These are phyloP conservation scores for Venturia aucupariae DNA, from an alignment of 2,329 filamentous ascomycete genomes.

Conservation along the genomic window DNA sequence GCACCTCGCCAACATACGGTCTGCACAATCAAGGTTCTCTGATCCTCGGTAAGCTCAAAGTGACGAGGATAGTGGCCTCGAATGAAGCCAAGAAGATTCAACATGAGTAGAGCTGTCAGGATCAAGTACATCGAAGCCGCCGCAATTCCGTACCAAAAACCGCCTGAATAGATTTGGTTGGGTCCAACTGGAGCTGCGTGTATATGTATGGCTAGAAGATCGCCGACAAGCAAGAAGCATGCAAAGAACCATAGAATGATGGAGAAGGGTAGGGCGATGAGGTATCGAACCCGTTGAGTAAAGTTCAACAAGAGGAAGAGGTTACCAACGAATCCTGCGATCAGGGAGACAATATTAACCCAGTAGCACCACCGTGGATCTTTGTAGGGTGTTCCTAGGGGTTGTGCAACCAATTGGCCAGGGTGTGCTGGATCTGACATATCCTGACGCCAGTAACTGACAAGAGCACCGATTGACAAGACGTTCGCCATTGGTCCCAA, in stretches of 20 bases:
- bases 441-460: conserved; percentile 10
- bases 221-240: conserved; percentile 5
- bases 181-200: conserved; percentile 1
- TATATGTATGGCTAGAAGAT: conserved; percentile 9
- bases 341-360: conserved; percentile 12
- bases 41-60: conserved; percentile 12
- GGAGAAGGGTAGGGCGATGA: conserved; percentile 6
- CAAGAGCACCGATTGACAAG: conserved; percentile 9
- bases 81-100: conserved; percentile 11
- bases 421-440: conserved; percentile 27
- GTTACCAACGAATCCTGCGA: conserved; percentile 13
- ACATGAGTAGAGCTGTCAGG: not conserved
- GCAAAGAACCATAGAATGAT: conserved; percentile 12
- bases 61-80: conserved; percentile 13
- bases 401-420: conserved; percentile 40
- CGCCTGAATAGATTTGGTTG: not conserved
- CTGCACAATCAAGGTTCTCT: conserved; percentile 13
- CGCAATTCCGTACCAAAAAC: conserved; percentile 13
- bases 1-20: not conserved
- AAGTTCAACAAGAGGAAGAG: conserved; percentile 13
- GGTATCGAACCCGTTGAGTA: conserved; percentile 11
- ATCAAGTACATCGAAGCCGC: conserved; percentile 10
- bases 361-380: conserved; percentile 12
- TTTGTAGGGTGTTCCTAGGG: conserved; percentile 33
- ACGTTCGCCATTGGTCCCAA: conserved; percentile 13